phyloP scores from a whole-genome alignment of 2,329 filamentous ascomycete genomes.

The Exophiala dermatitidis region DNA sequence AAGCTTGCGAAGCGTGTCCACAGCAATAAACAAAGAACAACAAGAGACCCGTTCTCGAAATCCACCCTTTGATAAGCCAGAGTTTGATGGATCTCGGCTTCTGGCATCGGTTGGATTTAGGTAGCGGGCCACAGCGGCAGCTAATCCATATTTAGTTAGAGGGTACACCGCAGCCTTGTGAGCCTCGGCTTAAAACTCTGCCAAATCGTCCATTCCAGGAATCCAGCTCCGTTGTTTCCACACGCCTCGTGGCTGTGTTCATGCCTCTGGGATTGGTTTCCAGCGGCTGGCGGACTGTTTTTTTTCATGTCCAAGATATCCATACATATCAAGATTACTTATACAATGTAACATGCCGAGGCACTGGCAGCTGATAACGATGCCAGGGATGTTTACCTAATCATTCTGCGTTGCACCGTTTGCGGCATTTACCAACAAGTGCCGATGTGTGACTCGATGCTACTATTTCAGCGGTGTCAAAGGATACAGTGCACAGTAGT shows the following conservation, averaged over 20 bases:
- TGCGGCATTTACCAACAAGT: background rate
- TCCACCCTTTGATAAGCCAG: background rate
- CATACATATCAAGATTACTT: too few species aligned
- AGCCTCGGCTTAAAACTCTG: slow-evolving; percentile 10
- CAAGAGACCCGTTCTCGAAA: background rate
- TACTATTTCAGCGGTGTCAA: background rate
- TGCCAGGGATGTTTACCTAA: too few species aligned
- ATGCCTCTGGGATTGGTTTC: background rate
- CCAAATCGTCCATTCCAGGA: background rate
- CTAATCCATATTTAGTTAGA: background rate
- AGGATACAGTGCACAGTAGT: too few species aligned
- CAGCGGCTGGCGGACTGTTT: too few species aligned
- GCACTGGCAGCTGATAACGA: too few species aligned
- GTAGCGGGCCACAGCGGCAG: background rate
- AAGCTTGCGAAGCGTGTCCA: too few species aligned
- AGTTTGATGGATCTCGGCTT: background rate
- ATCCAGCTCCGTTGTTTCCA: background rate
- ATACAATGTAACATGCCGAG: too few species aligned
- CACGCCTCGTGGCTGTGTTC: slow-evolving; percentile 1
- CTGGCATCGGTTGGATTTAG: background rate
- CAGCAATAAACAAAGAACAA: too few species aligned
- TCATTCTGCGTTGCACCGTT: background rate
- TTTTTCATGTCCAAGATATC: too few species aligned
- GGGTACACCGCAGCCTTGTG: slow-evolving; percentile 5
- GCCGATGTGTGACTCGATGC: background rate